phyloP scores from a whole-genome alignment of 331 rosid species.

The Telfairia occidentalis region DNA sequence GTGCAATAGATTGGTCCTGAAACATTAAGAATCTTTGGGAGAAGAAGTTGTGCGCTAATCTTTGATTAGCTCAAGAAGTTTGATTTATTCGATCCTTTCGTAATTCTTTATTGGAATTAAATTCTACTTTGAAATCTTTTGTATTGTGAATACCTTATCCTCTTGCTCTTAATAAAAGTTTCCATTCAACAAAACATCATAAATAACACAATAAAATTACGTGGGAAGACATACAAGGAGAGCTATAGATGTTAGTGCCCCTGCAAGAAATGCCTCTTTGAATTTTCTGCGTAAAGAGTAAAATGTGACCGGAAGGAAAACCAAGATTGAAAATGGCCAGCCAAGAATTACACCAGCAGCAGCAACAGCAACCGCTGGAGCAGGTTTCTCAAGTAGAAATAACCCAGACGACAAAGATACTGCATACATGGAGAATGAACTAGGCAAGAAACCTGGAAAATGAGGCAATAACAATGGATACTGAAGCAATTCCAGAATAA shows the following conservation, averaged over 20 bases:
- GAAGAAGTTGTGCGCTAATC: neutral
- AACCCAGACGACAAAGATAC: conserved; percentile 77
- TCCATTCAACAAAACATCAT: neutral
- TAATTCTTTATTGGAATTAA: neutral
- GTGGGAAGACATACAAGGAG: conserved; percentile 66
- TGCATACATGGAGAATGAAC: conserved; percentile 96
- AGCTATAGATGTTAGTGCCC: conserved; percentile 49
- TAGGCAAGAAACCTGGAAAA: conserved; percentile 88
- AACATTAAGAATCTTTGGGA: neutral
- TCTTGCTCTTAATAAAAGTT: neutral
- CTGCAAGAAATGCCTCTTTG: conserved; percentile 54
- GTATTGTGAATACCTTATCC: neutral
- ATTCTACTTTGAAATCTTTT: neutral
- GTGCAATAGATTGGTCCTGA: neutral
- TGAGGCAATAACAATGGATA: conserved; percentile 6
- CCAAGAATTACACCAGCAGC: conserved; percentile 81
- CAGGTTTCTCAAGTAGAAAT: conserved; percentile 73
- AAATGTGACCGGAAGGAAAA: conserved; percentile 68
- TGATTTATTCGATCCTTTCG: neutral
- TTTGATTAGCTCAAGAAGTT: neutral
- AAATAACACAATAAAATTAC: neutral
- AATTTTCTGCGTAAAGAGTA: conserved; percentile 55
- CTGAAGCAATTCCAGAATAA: conserved; percentile 9
- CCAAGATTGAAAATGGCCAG: conserved; percentile 98
- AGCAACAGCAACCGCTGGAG: conserved; percentile 66